Percentiles rank a stretch among this genome's conserved stretches.
phyloP scores from a whole-genome alignment of 495 filamentous ascomycete genomes.

The Aspergillus egyptiacus region DNA sequence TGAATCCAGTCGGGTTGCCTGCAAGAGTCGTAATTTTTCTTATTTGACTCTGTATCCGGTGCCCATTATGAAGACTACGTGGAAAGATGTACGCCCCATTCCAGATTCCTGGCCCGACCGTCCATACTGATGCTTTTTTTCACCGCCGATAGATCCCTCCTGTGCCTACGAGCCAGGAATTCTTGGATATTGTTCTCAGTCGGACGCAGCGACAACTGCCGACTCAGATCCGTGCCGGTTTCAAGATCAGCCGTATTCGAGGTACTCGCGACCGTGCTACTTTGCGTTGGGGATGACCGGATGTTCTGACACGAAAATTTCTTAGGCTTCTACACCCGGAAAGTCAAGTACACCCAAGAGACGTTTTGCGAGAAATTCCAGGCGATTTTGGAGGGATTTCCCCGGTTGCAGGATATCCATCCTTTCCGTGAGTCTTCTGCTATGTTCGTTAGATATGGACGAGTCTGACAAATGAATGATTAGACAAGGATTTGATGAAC shows the following conservation, averaged over 20 bases:
- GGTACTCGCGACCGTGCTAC: slow-evolving; percentile 36
- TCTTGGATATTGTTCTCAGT: slow-evolving; percentile 92
- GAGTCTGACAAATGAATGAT: slow-evolving; percentile 22
- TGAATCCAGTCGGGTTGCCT: slow-evolving; percentile 10
- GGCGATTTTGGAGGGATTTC: slow-evolving; percentile 86
- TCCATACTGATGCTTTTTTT: slow-evolving; percentile 25
- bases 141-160: slow-evolving; percentile 61
- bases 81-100: slow-evolving; percentile 50
- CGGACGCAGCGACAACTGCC: slow-evolving; percentile 90
- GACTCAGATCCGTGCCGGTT: slow-evolving; percentile 92
- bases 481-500: slow-evolving; percentile 74
- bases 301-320: slow-evolving; percentile 24
- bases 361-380: slow-evolving; percentile 92
- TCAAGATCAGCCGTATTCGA: slow-evolving; percentile 94
- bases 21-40: slow-evolving; percentile 19
- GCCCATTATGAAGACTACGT: slow-evolving; percentile 63
- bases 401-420: slow-evolving; percentile 89
- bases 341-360: slow-evolving; percentile 98
- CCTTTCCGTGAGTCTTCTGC: slow-evolving; percentile 68
- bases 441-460: not conserved
- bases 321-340: slow-evolving; percentile 86
- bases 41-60: slow-evolving; percentile 21
- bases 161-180: slow-evolving; percentile 90
- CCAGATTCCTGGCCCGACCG: slow-evolving; percentile 1
- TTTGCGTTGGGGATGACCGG: not conserved